Base-by-base conservation (phyloP, 2,329 filamentous ascomycete species). In the Cercospora brassicicola region DNA sequence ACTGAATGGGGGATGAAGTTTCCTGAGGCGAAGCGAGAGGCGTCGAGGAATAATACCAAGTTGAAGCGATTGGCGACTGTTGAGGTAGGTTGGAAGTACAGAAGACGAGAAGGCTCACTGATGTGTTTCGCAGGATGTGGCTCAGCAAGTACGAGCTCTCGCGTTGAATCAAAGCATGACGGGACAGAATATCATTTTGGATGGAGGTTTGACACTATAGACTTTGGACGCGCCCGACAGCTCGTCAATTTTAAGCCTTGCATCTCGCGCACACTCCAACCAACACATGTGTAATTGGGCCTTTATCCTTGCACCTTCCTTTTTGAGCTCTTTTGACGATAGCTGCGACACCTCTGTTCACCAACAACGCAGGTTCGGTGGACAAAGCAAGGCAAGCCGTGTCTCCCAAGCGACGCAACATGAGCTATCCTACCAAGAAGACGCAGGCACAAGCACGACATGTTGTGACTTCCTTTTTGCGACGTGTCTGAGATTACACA, bases 51-150 rank as follows among this genome's bases (percentile, higher is more conserved):
- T 28, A 80, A 79, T 53, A 83, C 81, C 0, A 82, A 82, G 74
- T 70, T 84, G 73, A 82, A 82, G 73, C 82, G 85, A 18, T 77
- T 88, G 67, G 84, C 84, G 7, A 86, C 84, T 0, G 84, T 87
- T 23, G 84, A 88, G 77, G 78, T 82, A 56, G 13, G 65, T 62
- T 13, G 15, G 31, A 4, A 62, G 26, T 23, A 56, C 39, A 39
- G 6, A 42, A 4, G 23, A 13, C n/a, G 18, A 28, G 48, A 20
- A 11, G 6, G 11, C 31, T 42, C 33, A 36, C 67, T 71, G 57
- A 72, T 51, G 20, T 26, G 9, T 13, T 39, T 23, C 42, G 57
- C 73, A 83, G 78, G 86, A 87, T 67, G 84, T 85, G 23, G 85
- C 85, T 3, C 81, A 85, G 56, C 85, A 86, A 71, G 84, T 87